phyloP scores from a whole-genome alignment of 345 rosid genomes.

The Citrus australasica region DNA sequence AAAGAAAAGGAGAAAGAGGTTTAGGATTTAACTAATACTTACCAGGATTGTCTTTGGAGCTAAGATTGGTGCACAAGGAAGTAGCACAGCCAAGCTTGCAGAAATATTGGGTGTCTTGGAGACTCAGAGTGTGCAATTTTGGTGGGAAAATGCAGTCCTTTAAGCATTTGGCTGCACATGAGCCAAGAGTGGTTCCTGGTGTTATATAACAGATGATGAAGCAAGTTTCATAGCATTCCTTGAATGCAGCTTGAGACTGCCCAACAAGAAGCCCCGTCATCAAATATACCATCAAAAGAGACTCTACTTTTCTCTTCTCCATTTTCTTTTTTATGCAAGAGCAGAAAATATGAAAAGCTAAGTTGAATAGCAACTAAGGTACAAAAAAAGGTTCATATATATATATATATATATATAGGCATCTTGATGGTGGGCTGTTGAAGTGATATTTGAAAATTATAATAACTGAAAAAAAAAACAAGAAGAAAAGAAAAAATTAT shows the following conservation, averaged over 20 bases:
- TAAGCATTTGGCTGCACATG: conserved; percentile 33
- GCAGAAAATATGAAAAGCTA: neutral
- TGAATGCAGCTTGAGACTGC: conserved; percentile 20
- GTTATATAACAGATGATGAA: conserved; percentile 27
- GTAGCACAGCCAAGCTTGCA: conserved; percentile 50
- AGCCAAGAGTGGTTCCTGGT: neutral
- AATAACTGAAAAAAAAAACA: too few relatives aligned
- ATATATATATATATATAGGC: neutral
- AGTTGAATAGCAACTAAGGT: neutral
- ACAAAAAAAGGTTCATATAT: neutral
- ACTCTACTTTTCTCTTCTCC: neutral
- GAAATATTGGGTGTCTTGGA: conserved; percentile 9
- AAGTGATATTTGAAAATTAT: neutral
- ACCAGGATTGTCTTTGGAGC: conserved; percentile 40
- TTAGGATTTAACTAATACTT: neutral
- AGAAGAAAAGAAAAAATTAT: neutral
- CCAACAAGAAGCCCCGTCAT: conserved; percentile 23
- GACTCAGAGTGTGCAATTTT: neutral
- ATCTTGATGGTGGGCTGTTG: neutral
- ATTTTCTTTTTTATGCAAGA: neutral
- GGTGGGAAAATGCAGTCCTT: conserved; percentile 29
- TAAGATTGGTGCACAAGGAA: conserved; percentile 37
- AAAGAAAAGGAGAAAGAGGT: neutral
- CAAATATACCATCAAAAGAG: conserved; percentile 8
- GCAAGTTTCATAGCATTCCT: conserved; percentile 34